Base-by-base conservation (phyloP, 2,329 filamentous ascomycete genomes). In the Aphanocladium album region DNA sequence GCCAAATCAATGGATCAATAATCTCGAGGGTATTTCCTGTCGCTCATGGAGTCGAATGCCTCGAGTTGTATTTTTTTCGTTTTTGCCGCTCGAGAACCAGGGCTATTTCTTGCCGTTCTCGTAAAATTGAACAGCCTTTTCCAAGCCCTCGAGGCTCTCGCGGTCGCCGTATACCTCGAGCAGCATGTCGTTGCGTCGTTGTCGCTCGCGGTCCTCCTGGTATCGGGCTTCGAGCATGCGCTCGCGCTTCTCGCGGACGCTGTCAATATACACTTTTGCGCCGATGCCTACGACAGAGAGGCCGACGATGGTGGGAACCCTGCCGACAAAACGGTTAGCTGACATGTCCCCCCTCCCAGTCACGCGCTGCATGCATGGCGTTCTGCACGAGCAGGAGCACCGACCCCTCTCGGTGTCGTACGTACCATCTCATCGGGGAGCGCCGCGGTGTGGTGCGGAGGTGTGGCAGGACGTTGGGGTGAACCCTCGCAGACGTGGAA, bases 101-200 rank as follows among this genome's bases (percentile, higher is more conserved):
- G 30, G 14, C 16, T 52, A 59, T 17, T 53, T 59, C 21, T 59
- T 59, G 21, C 39, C 57, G 25, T 70, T 71, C 65, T 79, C 78
- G 66, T 83, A 83, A 27, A 74, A 74, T 56, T 74, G 69, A 57
- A 82, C 73, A 2, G 80, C 80, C 50, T 73, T 76, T 67, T 83
- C 78, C 35, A 83, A 71, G 63, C 77, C 77, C 27, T 77, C 75
- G 4, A 83, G 71, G 63, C 76, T 81, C 30, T 76, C 76, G 16
- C 79, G 74, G 62, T 80, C 79, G 51, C 80, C 79, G 62, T 82
- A 83, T 60, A 80, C 76, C 39, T 81, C 76, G 69, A 80, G 72
- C 63, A 83, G 70, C 60, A 78, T 71, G 21, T 76, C 73, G 62
- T 79, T 74, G 52, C 70, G 71, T 43, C 70, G 69, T 62, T 71